Evolutionary conservation across 768 basidiomycete genomes (phyloP).

Genomic region (Tulasnella sp.): DNA sequence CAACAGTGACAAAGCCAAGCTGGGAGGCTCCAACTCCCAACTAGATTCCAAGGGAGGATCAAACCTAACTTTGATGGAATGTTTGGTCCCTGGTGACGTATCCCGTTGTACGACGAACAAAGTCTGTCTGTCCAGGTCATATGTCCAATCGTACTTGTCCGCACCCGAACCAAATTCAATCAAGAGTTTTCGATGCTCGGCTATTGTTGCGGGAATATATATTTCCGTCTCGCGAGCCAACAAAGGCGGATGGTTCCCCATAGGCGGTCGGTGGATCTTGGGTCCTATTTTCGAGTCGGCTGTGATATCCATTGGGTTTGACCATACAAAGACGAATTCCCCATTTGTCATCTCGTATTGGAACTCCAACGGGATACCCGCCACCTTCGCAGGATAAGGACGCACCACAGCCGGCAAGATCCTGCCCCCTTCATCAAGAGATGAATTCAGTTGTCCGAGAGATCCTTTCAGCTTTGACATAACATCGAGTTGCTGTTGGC

Average conservation of each 20-base stretch:
- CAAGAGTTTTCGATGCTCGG: constrained; percentile 42
- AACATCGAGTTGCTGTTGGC: constrained; percentile 14
- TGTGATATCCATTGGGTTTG: constrained; percentile 24
- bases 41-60: constrained; percentile 37
- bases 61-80: constrained; percentile 43
- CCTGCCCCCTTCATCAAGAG: constrained; percentile 70
- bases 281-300: constrained; percentile 10
- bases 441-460: constrained; percentile 44
- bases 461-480: constrained; percentile 4
- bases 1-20: no score
- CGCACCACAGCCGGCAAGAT: constrained; percentile 69
- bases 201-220: constrained; percentile 54
- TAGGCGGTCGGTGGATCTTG: constrained; percentile 30
- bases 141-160: constrained; percentile 32
- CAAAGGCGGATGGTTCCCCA: constrained; percentile 29
- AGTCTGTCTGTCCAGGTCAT: constrained; percentile 60
- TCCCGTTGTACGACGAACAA: constrained; percentile 46
- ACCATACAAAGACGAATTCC: constrained; percentile 53
- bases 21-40: no score
- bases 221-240: constrained; percentile 61
- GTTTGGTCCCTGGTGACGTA: constrained; percentile 33
- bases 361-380: constrained; percentile 64
- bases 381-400: constrained; percentile 82
- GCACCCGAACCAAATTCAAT: constrained; percentile 37
- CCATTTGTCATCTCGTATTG: constrained; percentile 70